These are phyloP conservation scores for Trichaptum fuscoviolaceum DNA, from an alignment of 768 basidiomycete species.

Conservation along the genomic window DNA sequence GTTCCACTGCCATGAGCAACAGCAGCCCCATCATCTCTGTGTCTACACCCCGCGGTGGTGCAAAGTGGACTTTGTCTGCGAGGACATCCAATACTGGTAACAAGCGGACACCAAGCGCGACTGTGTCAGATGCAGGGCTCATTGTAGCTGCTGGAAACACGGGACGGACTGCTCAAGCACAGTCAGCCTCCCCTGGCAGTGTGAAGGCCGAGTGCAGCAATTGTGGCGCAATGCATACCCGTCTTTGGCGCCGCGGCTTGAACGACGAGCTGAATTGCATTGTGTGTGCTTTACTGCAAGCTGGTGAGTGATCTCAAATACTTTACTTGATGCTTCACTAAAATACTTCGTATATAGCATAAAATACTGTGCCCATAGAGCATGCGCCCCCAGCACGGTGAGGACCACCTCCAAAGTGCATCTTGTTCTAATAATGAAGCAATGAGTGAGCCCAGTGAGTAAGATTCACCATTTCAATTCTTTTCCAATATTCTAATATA, in stretches of 20 bases:
- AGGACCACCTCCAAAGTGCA: slow-evolving; percentile 57
- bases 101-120: slow-evolving; percentile 44
- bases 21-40: not conserved
- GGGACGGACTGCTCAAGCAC: not conserved
- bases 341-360: slow-evolving; percentile 43
- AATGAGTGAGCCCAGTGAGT: slow-evolving; percentile 41
- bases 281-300: slow-evolving; percentile 83
- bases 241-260: slow-evolving; percentile 82
- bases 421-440: slow-evolving; percentile 68
- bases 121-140: slow-evolving; percentile 45
- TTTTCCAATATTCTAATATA: slow-evolving; percentile 2
- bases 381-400: slow-evolving; percentile 75
- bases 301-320: slow-evolving; percentile 42
- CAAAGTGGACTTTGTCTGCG: too few relatives aligned
- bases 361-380: slow-evolving; percentile 85
- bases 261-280: too few relatives aligned
- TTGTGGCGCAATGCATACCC: slow-evolving; percentile 85
- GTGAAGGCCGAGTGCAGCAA: slow-evolving; percentile 84
- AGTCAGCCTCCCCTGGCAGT: slow-evolving; percentile 47
- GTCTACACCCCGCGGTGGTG: too few relatives aligned
- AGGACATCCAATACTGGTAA: too few relatives aligned
- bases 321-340: slow-evolving; percentile 10
- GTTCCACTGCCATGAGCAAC: slow-evolving; percentile 27
- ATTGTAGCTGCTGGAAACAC: slow-evolving; percentile 11
- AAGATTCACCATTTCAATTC: slow-evolving; percentile 13